Evolutionary conservation across 108 stramenopile genomes (phyloP), one percentile per base, ranked within the genome.

Genomic region (Pseudonitzschia delicatissima): DNA sequence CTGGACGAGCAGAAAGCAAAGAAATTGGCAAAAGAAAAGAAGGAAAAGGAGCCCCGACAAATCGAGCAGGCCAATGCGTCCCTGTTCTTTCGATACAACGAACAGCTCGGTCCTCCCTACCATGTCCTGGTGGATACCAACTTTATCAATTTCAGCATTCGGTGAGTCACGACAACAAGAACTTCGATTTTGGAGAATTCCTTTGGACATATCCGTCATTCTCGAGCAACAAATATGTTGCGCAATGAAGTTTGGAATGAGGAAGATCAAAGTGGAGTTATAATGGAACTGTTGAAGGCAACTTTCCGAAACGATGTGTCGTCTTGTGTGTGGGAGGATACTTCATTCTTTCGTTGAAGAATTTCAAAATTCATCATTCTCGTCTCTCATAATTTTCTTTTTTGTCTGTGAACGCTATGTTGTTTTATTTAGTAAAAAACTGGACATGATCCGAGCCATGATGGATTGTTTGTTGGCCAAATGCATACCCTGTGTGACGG

Each of bases 391-490:
- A 21, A 21, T 52, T 52, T 11, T 52, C 13, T 29, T n/a, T n/a
- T n/a, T n/a, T 29, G 27, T 67, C 18, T 15, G 17, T 34, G 45
- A 60, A 25, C 13, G 15, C 31, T 68, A 36, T 33, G 2, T 72
- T 31, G 40, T 72, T 27, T 69, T 23, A 61, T 52, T 32, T 51
- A 82, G 82, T 55, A 99, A 99, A 79, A 99, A 99, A 63, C 80
- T 99, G 64, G 99, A 99, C 61, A 87, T 99, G 31, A 85, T 97
- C n/a, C 90, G 96, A 28, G 78, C 94, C 57, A 98, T 99, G 98
- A 98, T 98, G 97, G 99, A 99, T 77, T 99, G 99, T 72, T 79
- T 99, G 26, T 81, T 98, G 48, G 99, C 99, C 57, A 99, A 99
- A 79, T 96, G 96, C 71, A 96, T 96, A 26, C 99, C 98, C 3